Base-by-base conservation (phyloP, 768 basidiomycete genomes). In the Gloeostereum incarnatum region DNA sequence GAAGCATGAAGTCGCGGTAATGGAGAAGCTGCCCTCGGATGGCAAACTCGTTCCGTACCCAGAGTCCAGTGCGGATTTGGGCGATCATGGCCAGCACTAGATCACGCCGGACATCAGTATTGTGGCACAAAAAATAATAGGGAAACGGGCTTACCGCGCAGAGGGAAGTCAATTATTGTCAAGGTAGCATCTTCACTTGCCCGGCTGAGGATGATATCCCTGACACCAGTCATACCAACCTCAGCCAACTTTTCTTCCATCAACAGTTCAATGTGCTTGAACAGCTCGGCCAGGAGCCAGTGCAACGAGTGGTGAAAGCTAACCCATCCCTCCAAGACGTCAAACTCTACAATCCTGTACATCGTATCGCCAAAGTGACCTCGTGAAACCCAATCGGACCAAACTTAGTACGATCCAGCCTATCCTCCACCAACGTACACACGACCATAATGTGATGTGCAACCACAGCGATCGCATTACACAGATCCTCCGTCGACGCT, bases 21-120 rank as follows among this genome's bases (percentile, higher is more conserved):
- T 98, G 94, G 37, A 93, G 72, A 3, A 92, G 68, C 56, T 98
- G 96, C 0, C 92, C 91, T 1, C 94, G 82, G 48, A 98, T 93
- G 11, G 85, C 85, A 51, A 92, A 88, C 3, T 96, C 96, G 49
- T 99, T 99, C 38, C 94, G 84, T 6, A 96, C 93, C 96, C 96
- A 99, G 3, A 98, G 69, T 0, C 92, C 92, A 0, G 89, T 85
- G 18, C 92, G 78, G 36, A 97, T 90, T 55, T 98, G 96, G 0
- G 93, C 91, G 31, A 94, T 81, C 81, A 93, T 90, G 1, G 81
- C 75, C 19, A 92, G 65, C 5, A 89, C 90, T 92, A 17, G 7
- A 39, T 4, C n/a, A 21, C 11, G 21, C 18, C 42, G 16, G 43
- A 31, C 38, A 40, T 25, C 19, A 7, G 7, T 23, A 5, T n/a